Evolutionary conservation across 2,329 filamentous ascomycete genomes (phyloP).

Genomic region (Scedosporium minutisporum): DNA sequence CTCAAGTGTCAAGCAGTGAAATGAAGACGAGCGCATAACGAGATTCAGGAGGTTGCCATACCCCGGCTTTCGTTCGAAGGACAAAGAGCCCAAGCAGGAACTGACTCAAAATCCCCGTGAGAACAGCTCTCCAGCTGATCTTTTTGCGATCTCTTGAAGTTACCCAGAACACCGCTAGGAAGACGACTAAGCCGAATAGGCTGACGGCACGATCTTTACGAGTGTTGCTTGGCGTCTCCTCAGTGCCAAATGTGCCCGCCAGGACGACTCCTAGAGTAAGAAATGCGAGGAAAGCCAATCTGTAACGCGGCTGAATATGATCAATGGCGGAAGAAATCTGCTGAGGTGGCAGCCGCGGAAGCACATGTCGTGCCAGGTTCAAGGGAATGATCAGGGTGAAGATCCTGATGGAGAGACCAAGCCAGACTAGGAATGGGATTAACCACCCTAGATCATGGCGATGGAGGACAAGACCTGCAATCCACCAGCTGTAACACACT

Average conservation of each 20-base stretch:
- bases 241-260: background rate
- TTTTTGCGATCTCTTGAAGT: background rate
- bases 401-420: constrained; percentile 52
- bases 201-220: background rate
- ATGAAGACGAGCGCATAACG: background rate
- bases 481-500: background rate
- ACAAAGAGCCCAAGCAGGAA: background rate
- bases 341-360: too few relatives aligned
- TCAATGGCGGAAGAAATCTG: background rate
- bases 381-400: constrained; percentile 19
- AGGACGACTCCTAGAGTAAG: background rate
- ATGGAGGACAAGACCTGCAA: background rate
- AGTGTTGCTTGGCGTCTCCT: background rate
- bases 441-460: constrained; percentile 39
- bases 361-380: background rate
- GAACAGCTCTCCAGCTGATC: background rate
- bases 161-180: background rate
- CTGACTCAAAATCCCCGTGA: background rate
- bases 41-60: background rate
- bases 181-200: background rate
- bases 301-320: background rate
- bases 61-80: background rate
- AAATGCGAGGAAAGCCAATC: background rate
- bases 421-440: constrained; percentile 56
- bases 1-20: too few relatives aligned